phyloP scores from a whole-genome alignment of 148 eudicot species.

The Heliosperma pusillum region DNA sequence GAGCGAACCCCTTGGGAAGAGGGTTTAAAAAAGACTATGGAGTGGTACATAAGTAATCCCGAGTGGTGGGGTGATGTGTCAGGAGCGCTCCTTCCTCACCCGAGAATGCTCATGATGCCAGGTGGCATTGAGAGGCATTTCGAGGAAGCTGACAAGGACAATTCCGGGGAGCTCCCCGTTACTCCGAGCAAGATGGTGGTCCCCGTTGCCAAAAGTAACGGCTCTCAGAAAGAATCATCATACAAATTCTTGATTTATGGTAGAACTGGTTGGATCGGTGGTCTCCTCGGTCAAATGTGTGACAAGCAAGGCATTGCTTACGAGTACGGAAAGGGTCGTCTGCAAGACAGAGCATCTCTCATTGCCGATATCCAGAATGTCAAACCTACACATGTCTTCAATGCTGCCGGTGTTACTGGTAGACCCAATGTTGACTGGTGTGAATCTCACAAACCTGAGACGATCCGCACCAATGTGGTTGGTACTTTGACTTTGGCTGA shows the following conservation, averaged over 20 bases:
- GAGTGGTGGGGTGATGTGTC: slow-evolving; percentile 88
- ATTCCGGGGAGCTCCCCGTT: slow-evolving; percentile 29
- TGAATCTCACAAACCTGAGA: slow-evolving; percentile 60
- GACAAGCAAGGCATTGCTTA: slow-evolving; percentile 61
- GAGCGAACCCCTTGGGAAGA: slow-evolving; percentile 62
- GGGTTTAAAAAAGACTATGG: slow-evolving; percentile 57
- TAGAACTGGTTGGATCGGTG: slow-evolving; percentile 70
- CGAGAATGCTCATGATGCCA: slow-evolving; percentile 46
- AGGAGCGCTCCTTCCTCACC: slow-evolving; percentile 31
- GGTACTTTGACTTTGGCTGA: slow-evolving; percentile 67
- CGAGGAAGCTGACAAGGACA: slow-evolving; percentile 49
- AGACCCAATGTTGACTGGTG: slow-evolving; percentile 84
- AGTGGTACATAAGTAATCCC: slow-evolving; percentile 55
- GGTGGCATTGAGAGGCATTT: slow-evolving; percentile 62
- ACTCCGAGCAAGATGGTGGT: slow-evolving; percentile 36
- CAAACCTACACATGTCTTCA: slow-evolving; percentile 73
- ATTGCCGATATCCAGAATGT: slow-evolving; percentile 49
- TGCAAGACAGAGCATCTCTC: slow-evolving; percentile 49
- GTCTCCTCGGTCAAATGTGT: slow-evolving; percentile 56
- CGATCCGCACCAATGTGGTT: slow-evolving; percentile 59
- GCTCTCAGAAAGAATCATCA: slow-evolving; percentile 30
- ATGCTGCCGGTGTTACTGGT: slow-evolving; percentile 74
- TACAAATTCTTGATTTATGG: slow-evolving; percentile 64
- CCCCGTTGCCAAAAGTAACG: slow-evolving; percentile 25
- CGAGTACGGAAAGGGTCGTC: slow-evolving; percentile 68